Evolutionary conservation across 2,329 filamentous ascomycete species (phyloP), one percentile per base, ranked within the genome.

Genomic region (Lasiodiplodia citricola): DNA sequence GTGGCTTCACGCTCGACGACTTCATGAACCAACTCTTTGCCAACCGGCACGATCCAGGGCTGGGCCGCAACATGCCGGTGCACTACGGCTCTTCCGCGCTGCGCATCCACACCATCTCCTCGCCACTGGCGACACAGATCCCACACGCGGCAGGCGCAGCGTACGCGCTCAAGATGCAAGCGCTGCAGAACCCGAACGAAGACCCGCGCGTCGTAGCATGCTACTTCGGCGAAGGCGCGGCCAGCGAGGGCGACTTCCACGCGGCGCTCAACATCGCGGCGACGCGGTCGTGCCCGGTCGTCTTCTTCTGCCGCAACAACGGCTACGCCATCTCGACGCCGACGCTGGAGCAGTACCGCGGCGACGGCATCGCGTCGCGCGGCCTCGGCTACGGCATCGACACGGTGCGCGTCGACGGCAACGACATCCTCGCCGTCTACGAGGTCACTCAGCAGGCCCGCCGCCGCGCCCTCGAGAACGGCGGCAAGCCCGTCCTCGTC

Each of bases 1-100:
- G 96, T 47, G 96, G 96, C 3, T 97, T 95, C 78, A 92, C 89
- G 0, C 85, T 96, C 56, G 89, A 90, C 58, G 90, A 98, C 70
- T 98, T 98, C 76, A 98, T 99, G 96, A 91, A 89, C 74, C 96
- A 99, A 79, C 83, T 99, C 10, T 97, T 98, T 81, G 90, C 94
- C 23, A 98, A 97, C 77, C 87, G 84, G 67, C 88, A 93, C 71
- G 96, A 99, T 74, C 80, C 85, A 0, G 94, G 95, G 1, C 87
- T 86, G 70, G 96, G 94, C 1, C 89, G 95, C 71, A 98, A 97
- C 75, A 99, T 99, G 96, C 96, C 96, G 0, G 92, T 98, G 16
- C 96, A 99, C 81, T 99, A 98, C 76, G 94, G 94, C 57, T 94
- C 91, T 79, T 88, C 86, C 68, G 90, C 92, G 71, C 84, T 96